A percentile compares a stretch with the other conserved stretches of the same genome.
Evolutionary conservation across 441 rosid species (phyloP).

Genomic region (Corymbia citriodora): DNA sequence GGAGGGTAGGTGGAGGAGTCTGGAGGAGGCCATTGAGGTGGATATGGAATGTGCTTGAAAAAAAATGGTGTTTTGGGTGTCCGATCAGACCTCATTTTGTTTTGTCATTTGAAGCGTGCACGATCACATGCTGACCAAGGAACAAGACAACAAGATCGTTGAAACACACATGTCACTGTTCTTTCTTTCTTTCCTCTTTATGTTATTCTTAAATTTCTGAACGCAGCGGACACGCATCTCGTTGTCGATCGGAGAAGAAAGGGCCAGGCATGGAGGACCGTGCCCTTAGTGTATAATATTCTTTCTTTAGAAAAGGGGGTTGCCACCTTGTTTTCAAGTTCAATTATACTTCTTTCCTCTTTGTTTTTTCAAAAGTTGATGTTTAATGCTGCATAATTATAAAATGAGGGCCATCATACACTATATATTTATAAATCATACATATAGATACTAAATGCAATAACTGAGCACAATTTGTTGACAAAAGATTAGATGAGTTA

Average conservation of each 20-base stretch:
- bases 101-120: not conserved
- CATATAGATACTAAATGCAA: not conserved
- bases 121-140: not conserved
- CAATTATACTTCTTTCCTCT: not conserved
- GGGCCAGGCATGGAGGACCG: not conserved
- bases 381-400: not conserved
- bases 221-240: not conserved
- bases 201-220: not conserved
- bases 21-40: not conserved
- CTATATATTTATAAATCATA: not conserved
- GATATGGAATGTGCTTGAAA: not conserved
- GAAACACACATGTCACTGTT: not conserved
- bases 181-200: not conserved
- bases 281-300: not conserved
- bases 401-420: not conserved
- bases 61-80: not conserved
- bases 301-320: not conserved
- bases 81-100: not conserved
- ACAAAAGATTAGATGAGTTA: not conserved
- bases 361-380: not conserved
- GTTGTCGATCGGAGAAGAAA: not conserved
- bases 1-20: slow-evolving; percentile 21
- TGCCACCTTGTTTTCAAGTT: not conserved
- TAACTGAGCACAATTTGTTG: not conserved
- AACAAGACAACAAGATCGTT: not conserved